Conservation (phyloP, 257 asterid species). For the Ilex asprella region DNA sequence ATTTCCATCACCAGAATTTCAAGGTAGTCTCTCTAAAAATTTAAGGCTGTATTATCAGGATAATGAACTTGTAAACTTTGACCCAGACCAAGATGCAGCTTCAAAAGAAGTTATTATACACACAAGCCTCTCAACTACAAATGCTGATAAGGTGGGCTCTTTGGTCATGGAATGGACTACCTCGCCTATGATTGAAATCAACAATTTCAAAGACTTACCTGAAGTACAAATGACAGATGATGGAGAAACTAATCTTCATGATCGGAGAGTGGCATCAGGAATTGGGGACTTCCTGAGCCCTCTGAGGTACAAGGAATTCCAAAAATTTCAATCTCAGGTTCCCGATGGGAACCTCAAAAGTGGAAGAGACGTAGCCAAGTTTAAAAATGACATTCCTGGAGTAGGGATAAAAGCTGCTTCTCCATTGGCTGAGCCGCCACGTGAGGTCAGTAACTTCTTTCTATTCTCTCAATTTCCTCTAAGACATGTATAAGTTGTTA, state of each 20-base stretch:
- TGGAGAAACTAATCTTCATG: slow-evolving; percentile 21
- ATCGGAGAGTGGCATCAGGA: slow-evolving; percentile 22
- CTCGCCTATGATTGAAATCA: slow-evolving; percentile 27
- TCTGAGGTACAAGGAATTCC: slow-evolving; percentile 22
- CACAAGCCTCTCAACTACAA: slow-evolving; percentile 23
- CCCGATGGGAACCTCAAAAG: slow-evolving; percentile 29
- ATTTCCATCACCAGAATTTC: slow-evolving; percentile 28
- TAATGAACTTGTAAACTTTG: slow-evolving; percentile 17
- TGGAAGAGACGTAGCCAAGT: slow-evolving; percentile 18
- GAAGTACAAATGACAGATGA: slow-evolving; percentile 20
- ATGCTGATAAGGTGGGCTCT: slow-evolving; percentile 14
- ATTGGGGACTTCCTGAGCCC: slow-evolving; percentile 29
- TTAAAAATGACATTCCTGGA: slow-evolving; percentile 23
- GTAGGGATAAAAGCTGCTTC: slow-evolving; percentile 22
- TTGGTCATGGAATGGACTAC: slow-evolving; percentile 22
- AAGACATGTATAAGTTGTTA: not conserved
- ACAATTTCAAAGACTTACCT: slow-evolving; percentile 14
- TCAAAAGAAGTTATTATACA: slow-evolving; percentile 19
- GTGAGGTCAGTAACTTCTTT: slow-evolving; percentile 35
- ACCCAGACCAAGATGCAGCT: slow-evolving; percentile 24
- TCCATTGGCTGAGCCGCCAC: slow-evolving; percentile 26
- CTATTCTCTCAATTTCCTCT: not conserved
- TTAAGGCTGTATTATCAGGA: slow-evolving; percentile 26
- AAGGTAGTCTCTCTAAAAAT: slow-evolving; percentile 22
- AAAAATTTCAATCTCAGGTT: slow-evolving; percentile 19